Evolutionary conservation across 768 basidiomycete species (phyloP).

Genomic region (Botryobasidium botryosum): DNA sequence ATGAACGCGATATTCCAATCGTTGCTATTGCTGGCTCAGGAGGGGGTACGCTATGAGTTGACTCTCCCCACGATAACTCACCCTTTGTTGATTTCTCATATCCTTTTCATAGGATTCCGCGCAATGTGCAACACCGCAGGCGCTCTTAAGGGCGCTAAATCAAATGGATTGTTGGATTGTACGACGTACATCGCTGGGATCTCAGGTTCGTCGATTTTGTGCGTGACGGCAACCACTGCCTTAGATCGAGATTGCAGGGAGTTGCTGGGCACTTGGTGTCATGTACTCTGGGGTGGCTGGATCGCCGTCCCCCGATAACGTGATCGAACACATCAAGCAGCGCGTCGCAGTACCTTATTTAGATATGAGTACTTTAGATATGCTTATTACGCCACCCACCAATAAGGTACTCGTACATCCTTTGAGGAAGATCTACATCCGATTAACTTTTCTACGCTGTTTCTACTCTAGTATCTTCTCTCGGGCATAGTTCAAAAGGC

Average conservation of each 20-base stretch:
- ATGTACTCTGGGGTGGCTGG: constrained; percentile 18
- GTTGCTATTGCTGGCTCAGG: constrained; percentile 17
- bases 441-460: neutral
- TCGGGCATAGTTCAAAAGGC: constrained; percentile 17
- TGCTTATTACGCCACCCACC: constrained; percentile 15
- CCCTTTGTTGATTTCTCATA: neutral
- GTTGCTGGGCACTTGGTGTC: constrained; percentile 18
- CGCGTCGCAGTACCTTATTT: constrained; percentile 18
- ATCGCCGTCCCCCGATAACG: constrained; percentile 9
- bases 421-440: neutral
- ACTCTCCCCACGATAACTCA: too few relatives aligned
- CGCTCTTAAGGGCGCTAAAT: constrained; percentile 14
- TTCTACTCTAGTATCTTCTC: constrained; percentile 13
- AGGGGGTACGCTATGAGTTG: constrained; percentile 2
- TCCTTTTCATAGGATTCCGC: constrained; percentile 13
- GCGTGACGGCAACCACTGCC: neutral
- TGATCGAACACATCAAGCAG: constrained; percentile 14
- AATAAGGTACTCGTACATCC: constrained; percentile 11
- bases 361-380: constrained; percentile 15
- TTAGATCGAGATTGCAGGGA: too few relatives aligned
- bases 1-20: constrained; percentile 19
- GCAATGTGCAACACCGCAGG: constrained; percentile 20
- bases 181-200: constrained; percentile 18
- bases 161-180: constrained; percentile 16
- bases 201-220: too few relatives aligned